phyloP scores from a whole-genome alignment of 495 filamentous ascomycete species.

The Xylaria venustula region DNA sequence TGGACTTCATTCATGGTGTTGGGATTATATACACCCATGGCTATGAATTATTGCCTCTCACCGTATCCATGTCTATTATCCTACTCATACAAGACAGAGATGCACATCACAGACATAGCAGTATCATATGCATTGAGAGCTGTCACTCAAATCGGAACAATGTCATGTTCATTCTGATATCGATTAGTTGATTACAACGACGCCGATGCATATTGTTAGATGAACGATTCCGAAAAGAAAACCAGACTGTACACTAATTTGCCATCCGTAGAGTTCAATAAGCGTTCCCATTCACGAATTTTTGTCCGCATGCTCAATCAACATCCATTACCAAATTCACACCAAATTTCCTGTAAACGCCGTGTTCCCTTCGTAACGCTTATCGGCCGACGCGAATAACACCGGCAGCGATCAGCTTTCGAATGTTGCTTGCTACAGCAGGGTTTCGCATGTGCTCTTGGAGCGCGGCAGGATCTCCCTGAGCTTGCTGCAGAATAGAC shows the following conservation, averaged over 20 bases:
- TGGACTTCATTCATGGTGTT: too few species aligned
- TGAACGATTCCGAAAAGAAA: conserved; percentile 1
- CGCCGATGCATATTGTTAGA: not conserved
- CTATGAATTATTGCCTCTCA: too few species aligned
- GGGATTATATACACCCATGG: too few species aligned
- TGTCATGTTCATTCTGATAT: conserved; percentile 12
- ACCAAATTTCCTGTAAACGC: conserved; percentile 12
- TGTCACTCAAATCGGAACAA: not conserved
- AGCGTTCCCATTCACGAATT: not conserved
- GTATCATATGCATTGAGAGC: not conserved
- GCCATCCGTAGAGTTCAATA: not conserved
- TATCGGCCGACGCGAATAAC: conserved; percentile 77
- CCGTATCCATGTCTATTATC: too few species aligned
- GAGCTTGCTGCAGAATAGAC: conserved; percentile 92
- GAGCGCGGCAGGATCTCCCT: conserved; percentile 85
- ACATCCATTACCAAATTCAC: not conserved
- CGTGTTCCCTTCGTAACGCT: conserved; percentile 13
- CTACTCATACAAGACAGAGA: too few species aligned
- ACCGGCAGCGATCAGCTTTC: conserved; percentile 88
- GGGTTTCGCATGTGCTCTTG: conserved; percentile 97
- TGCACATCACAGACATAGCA: too few species aligned
- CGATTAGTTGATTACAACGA: conserved; percentile 1
- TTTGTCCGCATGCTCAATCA: not conserved
- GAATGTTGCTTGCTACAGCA: conserved; percentile 77
- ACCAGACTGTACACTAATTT: conserved; percentile 8